Conservation (phyloP, 176 grass and related monocot genomes). For the Hordeum vulgare region MorexV3_pseudomolecules_assembly NC_058521.1:49410540-49411039, state of each 20-base stretch:
- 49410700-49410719: neutral
- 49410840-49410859: neutral
- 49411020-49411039: constrained; percentile 90
- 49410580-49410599: neutral
- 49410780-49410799: neutral
- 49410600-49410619: neutral
- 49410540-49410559: neutral
- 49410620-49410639: neutral
- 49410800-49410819: neutral
- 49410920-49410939: constrained; percentile 31
- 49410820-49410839: constrained; percentile 13
- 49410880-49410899: constrained; percentile 8
- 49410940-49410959: constrained; percentile 89
- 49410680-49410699: neutral
- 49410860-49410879: constrained; percentile 5
- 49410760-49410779: neutral
- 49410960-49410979: constrained; percentile 92
- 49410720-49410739: neutral
- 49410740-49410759: neutral
- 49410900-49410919: constrained; percentile 66
- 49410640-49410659: neutral
- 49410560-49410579: neutral
- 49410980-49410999: constrained; percentile 98
- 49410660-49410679: neutral
- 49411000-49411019: constrained; percentile 96